Evolutionary conservation across 1,139 yeast species (phyloP).

Genomic region (Geotrichum phurueaensis): DNA sequence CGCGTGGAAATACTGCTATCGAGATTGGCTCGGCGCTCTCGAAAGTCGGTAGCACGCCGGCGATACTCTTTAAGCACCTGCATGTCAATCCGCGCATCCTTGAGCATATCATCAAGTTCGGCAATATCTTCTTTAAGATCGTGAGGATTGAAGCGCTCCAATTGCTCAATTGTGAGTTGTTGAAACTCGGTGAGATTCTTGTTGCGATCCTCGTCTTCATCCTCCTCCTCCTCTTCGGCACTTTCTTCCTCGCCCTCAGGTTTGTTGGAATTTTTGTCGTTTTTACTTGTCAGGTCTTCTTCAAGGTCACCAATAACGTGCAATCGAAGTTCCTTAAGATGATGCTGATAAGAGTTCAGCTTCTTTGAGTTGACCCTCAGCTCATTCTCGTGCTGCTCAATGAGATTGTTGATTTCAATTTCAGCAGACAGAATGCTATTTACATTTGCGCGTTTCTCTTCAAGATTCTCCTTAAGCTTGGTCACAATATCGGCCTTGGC

Average conservation of each 20-base stretch:
- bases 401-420: conserved; percentile 57
- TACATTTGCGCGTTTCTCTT: conserved; percentile 48
- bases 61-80: conserved; percentile 77
- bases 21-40: conserved; percentile 56
- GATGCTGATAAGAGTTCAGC: conserved; percentile 35
- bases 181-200: conserved; percentile 23
- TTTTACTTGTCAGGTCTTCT: conserved; percentile 12
- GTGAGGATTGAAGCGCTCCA: conserved; percentile 47
- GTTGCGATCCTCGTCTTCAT: conserved; percentile 16
- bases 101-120: conserved; percentile 51
- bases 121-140: conserved; percentile 49
- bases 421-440: conserved; percentile 63
- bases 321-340: conserved; percentile 27
- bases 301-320: conserved; percentile 28
- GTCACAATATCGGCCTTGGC: conserved; percentile 37
- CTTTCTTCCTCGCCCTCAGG: conserved; percentile 15
- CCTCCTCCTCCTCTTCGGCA: conserved; percentile 18
- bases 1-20: conserved; percentile 62
- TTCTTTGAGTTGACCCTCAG: conserved; percentile 42
- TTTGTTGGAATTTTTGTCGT: conserved; percentile 11
- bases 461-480: conserved; percentile 43
- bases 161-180: conserved; percentile 47
- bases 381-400: conserved; percentile 51
- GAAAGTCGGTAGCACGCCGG: conserved; percentile 56
- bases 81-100: conserved; percentile 59